phyloP scores from a whole-genome alignment of 148 eudicot genomes.

The Fallopia convolvulus region DNA sequence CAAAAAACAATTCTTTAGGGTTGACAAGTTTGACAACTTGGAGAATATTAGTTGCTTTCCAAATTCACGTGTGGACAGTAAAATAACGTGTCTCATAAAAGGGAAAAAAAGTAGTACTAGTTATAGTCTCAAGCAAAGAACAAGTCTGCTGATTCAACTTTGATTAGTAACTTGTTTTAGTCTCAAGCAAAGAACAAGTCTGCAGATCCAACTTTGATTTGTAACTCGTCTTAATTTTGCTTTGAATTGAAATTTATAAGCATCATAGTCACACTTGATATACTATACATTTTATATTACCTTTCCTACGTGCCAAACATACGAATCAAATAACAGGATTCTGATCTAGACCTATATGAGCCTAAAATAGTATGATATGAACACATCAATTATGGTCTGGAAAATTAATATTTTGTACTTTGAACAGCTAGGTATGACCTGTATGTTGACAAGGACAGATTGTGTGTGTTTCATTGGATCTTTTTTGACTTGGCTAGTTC shows the following conservation, averaged over 20 bases:
- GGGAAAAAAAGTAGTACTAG: neutral
- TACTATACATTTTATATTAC: neutral
- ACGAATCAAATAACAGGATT: neutral
- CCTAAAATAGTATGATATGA: neutral
- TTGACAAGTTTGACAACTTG: neutral
- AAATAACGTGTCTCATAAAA: neutral
- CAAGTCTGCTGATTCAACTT: neutral
- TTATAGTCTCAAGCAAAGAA: neutral
- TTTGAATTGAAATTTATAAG: neutral
- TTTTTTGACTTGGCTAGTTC: neutral
- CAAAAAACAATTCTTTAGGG: neutral
- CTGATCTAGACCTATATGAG: neutral
- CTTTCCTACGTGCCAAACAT: neutral
- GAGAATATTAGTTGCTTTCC: neutral
- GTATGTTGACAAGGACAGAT: neutral
- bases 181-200: constrained; percentile 7
- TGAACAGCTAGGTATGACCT: constrained; percentile 1
- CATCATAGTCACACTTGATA: neutral
- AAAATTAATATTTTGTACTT: neutral
- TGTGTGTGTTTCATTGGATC: neutral
- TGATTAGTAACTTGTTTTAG: neutral
- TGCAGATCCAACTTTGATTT: neutral
- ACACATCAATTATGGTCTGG: neutral
- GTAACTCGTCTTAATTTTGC: neutral
- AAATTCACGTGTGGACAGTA: neutral